Percentiles rank a stretch among this genome's conserved stretches.
phyloP scores from a whole-genome alignment of 371 early-diverging fungal species.

The Dinochytrium kinnereticum region DNA sequence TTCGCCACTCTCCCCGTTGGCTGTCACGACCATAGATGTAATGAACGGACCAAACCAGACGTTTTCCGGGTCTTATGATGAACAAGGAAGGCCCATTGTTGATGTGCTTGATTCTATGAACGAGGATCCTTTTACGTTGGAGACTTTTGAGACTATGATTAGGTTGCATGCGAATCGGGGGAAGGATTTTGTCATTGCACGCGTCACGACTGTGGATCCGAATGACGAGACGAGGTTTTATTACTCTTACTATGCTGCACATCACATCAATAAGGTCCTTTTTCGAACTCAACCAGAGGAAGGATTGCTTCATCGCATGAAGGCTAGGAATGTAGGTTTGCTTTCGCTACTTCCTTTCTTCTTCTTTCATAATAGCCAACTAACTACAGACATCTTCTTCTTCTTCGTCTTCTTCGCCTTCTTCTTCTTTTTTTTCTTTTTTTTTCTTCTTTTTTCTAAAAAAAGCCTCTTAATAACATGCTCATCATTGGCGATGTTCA shows the following conservation, averaged over 20 bases:
- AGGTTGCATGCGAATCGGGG: slow-evolving; percentile 60
- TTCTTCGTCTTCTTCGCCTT: too few relatives aligned
- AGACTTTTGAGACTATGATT: slow-evolving; percentile 70
- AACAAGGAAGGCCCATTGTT: slow-evolving; percentile 33
- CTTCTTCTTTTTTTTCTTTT: background rate
- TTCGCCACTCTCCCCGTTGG: background rate
- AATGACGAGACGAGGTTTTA: slow-evolving; percentile 54
- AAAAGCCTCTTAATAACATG: slow-evolving; percentile 78
- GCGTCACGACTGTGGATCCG: slow-evolving; percentile 80
- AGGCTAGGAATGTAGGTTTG: slow-evolving; percentile 73
- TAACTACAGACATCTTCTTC: too few relatives aligned
- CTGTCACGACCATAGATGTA: background rate
- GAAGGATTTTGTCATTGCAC: slow-evolving; percentile 79
- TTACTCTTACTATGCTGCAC: slow-evolving; percentile 77
- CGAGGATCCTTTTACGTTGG: slow-evolving; percentile 83
- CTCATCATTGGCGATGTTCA: slow-evolving; percentile 76
- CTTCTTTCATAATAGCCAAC: too few relatives aligned
- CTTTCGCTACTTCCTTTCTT: background rate
- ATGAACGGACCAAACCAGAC: background rate
- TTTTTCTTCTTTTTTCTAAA: background rate
- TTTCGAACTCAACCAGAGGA: slow-evolving; percentile 76
- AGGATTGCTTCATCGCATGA: slow-evolving; percentile 78
- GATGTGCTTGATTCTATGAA: slow-evolving; percentile 63
- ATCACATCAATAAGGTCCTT: slow-evolving; percentile 80
- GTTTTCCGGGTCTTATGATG: slow-evolving; percentile 11